Conservation (phyloP, 2,329 filamentous ascomycete genomes). For the Cryphonectria japonica region DNA sequence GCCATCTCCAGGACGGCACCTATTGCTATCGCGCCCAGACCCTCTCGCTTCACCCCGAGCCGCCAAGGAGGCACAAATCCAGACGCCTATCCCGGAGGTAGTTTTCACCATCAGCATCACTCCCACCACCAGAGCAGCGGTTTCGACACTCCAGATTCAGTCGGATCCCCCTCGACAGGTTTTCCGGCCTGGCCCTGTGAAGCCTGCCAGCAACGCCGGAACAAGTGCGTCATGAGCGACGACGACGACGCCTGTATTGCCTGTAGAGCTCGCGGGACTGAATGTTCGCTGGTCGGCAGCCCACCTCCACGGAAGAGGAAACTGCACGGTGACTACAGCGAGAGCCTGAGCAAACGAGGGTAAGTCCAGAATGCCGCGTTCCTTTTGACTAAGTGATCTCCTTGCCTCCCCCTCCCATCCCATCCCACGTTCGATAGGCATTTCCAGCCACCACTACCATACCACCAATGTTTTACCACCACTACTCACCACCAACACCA, state of each 20-base stretch:
- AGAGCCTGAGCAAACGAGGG: constrained; percentile 70
- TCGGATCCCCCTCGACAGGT: constrained; percentile 44
- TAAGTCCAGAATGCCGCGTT: constrained; percentile 46
- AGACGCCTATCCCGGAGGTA: constrained; percentile 54
- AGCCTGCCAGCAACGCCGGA: constrained; percentile 73
- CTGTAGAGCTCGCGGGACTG: constrained; percentile 76
- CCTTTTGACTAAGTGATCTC: not conserved
- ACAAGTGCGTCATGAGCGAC: constrained; percentile 74
- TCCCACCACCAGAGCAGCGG: constrained; percentile 34
- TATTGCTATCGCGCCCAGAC: constrained; percentile 68
- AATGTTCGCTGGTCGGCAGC: constrained; percentile 78
- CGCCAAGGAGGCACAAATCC: constrained; percentile 54
- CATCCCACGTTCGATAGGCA: constrained; percentile 7
- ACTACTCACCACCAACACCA: not conserved
- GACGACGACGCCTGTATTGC: constrained; percentile 74
- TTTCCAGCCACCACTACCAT: constrained; percentile 3
- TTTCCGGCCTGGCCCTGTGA: constrained; percentile 64
- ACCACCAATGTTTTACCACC: not conserved
- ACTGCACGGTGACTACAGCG: constrained; percentile 66
- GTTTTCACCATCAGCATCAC: constrained; percentile 39
- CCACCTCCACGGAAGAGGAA: constrained; percentile 81
- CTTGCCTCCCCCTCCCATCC: not conserved
- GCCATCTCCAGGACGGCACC: constrained; percentile 64
- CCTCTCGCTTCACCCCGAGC: constrained; percentile 49
- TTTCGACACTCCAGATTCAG: constrained; percentile 56